Percentiles rank a stretch among this genome's conserved stretches.
These are phyloP conservation scores for Boletus vermiculosoides DNA, from an alignment of 768 basidiomycete genomes.

Conservation along the genomic window DNA sequence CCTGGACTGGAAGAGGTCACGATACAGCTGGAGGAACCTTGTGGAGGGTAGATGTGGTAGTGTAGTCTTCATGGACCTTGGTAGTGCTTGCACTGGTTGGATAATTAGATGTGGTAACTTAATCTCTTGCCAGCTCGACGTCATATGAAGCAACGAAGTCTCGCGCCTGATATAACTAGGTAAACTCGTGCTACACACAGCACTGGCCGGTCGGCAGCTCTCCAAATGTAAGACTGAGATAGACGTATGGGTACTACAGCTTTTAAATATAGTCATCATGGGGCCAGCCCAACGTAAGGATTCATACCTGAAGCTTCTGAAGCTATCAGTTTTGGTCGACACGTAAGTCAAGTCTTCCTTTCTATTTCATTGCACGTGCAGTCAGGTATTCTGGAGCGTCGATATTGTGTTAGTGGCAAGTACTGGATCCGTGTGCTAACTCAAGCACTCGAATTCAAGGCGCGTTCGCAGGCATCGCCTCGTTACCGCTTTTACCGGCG, in stretches of 20 bases:
- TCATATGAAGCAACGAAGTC: background rate
- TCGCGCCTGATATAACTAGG: too few relatives aligned
- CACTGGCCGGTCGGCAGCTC: too few relatives aligned
- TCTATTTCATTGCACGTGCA: background rate
- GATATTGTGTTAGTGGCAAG: too few relatives aligned
- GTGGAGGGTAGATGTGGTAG: conserved; percentile 2
- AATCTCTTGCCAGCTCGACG: background rate
- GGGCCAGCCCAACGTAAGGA: too few relatives aligned
- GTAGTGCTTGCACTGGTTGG: conserved; percentile 8
- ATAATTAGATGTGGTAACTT: conserved; percentile 16
- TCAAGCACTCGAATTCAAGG: too few relatives aligned
- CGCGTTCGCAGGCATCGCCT: background rate
- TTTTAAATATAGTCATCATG: too few relatives aligned
- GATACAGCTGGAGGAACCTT: conserved; percentile 70
- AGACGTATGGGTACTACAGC: too few relatives aligned
- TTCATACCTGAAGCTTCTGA: too few relatives aligned
- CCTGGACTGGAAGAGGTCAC: conserved; percentile 84
- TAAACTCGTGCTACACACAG: too few relatives aligned
- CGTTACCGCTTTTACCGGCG: background rate
- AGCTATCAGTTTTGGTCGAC: too few relatives aligned
- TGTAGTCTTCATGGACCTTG: conserved; percentile 6
- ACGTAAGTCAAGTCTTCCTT: background rate
- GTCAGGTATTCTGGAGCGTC: background rate
- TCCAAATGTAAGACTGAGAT: too few relatives aligned
- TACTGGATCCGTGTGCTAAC: background rate